Percentiles rank a stretch among this genome's conserved stretches.
Evolutionary conservation across 202 grass and related monocot species (phyloP).

Genomic region (Panicum virgatum): DNA sequence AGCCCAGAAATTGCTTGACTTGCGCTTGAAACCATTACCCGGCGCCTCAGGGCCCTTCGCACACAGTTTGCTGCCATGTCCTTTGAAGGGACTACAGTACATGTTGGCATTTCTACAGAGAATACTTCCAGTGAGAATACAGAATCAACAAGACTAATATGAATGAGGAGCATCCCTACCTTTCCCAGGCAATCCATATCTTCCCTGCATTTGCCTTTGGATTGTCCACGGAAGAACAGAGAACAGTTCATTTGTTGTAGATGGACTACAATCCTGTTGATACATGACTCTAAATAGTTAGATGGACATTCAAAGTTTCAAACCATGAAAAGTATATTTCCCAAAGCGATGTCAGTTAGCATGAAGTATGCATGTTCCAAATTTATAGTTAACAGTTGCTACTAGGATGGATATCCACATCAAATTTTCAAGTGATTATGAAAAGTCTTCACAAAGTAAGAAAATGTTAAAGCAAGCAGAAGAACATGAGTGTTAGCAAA

Average conservation of each 20-base stretch:
- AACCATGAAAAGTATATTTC: background rate
- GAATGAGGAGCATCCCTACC: constrained; percentile 31
- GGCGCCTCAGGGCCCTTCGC: constrained; percentile 47
- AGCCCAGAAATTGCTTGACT: constrained; percentile 79
- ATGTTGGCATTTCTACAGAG: constrained; percentile 43
- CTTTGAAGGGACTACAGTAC: constrained; percentile 54
- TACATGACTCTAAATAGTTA: background rate
- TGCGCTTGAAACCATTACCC: constrained; percentile 71
- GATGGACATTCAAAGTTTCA: background rate
- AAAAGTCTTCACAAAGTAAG: background rate
- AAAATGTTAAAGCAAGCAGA: background rate
- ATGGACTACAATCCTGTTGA: constrained; percentile 65
- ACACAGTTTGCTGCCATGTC: constrained; percentile 56
- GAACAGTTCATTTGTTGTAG: constrained; percentile 62
- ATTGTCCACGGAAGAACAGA: constrained; percentile 79
- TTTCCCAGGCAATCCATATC: constrained; percentile 4
- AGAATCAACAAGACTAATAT: background rate
- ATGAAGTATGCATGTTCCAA: no score
- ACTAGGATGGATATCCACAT: background rate
- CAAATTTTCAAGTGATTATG: background rate
- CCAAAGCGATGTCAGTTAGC: background rate
- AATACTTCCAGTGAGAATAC: background rate
- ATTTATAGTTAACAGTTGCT: background rate
- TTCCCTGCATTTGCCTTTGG: constrained; percentile 46
- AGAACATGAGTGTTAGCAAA: background rate